Evolutionary conservation across 495 filamentous ascomycete species (phyloP), one percentile per base, ranked within the genome.

Genomic region (Tuber microsphaerosporum): DNA sequence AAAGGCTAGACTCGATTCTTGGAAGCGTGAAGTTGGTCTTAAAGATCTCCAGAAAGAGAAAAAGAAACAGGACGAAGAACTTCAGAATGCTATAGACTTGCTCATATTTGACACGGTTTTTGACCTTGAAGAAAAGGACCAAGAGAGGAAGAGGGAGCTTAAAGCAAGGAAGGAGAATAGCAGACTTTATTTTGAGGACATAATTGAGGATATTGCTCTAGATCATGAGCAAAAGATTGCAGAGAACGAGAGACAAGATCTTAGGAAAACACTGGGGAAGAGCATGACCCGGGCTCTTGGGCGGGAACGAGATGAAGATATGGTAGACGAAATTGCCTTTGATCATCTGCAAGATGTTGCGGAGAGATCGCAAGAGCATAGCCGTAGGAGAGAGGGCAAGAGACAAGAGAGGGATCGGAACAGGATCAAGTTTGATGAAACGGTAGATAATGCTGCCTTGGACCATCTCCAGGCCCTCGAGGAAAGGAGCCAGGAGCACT

Each of bases 121-220:
- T 65, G 56, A 65, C 14, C 56, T 65, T 61, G 65, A 14, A 31
- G 37, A 74, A 45, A 44, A 39, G 16, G 14, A 45, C n/a, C 10
- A 34, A 71, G 65, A 65, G 12, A n/a, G 69, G 61, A 75, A 76
- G 41, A 69, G 41, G 43, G 39, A 22, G 31, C 20, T 22, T 44
- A 43, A 19, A 31, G 12, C 51, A 16, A 69, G 70, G 31, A 75
- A 37, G 41, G 73, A 34, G 26, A 65, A 65, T 8, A 65, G 56
- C 26, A 65, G 16, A 34, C 26, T 65, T 8, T 14, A 34, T 14
- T 65, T 72, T 10, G 77, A 71, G 12, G 71, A 78, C 70, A 75
- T 71, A 9, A 68, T 79, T 14, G 72, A 79, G 42, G 72, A 75
- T 78, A 65, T 79, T 26, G 61, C 75, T 20, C 61, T 79, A 73